Evolutionary conservation across 1,139 yeast species (phyloP).

Genomic region (Komagataea norvegica): DNA sequence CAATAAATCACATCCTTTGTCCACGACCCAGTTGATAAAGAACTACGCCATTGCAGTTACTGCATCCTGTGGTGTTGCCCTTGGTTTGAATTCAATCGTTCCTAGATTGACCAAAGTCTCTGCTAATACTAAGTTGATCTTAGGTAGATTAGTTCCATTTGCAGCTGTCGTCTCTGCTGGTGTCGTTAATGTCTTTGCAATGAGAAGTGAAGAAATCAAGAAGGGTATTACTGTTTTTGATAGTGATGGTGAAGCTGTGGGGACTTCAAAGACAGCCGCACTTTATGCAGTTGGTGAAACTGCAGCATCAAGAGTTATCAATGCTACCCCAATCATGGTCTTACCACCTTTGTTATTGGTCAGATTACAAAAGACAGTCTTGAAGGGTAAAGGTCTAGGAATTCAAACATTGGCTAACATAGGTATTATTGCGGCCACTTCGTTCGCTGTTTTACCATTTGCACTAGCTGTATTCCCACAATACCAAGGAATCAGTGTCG

Average conservation of each 20-base stretch:
- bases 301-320: conserved; percentile 88
- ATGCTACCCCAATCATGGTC: conserved; percentile 97
- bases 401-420: conserved; percentile 68
- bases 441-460: conserved; percentile 85
- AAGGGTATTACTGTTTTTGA: conserved; percentile 78
- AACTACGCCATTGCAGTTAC: conserved; percentile 86
- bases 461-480: conserved; percentile 96
- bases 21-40: conserved; percentile 67
- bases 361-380: conserved; percentile 61
- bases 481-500: conserved; percentile 56
- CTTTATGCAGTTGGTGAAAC: conserved; percentile 93
- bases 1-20: conserved; percentile 87
- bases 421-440: conserved; percentile 79
- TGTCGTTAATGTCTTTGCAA: conserved; percentile 83
- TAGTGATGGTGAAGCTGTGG: conserved; percentile 62
- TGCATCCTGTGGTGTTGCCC: conserved; percentile 92
- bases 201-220: conserved; percentile 92
- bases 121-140: conserved; percentile 63
- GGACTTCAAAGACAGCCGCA: conserved; percentile 84
- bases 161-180: conserved; percentile 99
- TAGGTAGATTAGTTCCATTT: conserved; percentile 89
- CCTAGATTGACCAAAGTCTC: conserved; percentile 67
- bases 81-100: conserved; percentile 84
- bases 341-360: conserved; percentile 84
- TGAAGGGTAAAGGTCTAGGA: conserved; percentile 62